Evolutionary conservation across 805 yeast species (phyloP).

Genomic region (Suhomyces vadensis): DNA sequence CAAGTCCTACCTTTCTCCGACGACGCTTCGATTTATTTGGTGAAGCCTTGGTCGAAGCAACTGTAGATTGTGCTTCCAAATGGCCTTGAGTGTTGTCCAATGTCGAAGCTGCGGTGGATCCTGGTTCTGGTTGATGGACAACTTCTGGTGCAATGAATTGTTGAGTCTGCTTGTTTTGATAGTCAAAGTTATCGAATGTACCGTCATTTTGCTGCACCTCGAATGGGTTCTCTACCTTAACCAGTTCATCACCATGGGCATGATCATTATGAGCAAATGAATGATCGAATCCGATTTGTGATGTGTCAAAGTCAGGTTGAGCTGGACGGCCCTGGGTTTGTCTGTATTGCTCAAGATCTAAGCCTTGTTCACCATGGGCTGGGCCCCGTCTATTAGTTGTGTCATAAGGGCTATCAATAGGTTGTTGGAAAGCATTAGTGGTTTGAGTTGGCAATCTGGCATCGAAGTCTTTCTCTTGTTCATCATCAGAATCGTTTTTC

Average conservation of each 20-base stretch:
- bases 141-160: constrained; percentile 16
- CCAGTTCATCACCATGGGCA: too few species aligned
- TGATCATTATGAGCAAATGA: neutral
- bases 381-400: constrained; percentile 22
- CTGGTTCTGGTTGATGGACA: neutral
- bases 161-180: constrained; percentile 23
- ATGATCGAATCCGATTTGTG: constrained; percentile 8
- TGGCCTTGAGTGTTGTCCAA: neutral
- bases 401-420: constrained; percentile 26
- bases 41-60: constrained; percentile 11
- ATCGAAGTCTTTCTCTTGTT: constrained; percentile 20
- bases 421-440: constrained; percentile 27
- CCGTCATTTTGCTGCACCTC: constrained; percentile 10
- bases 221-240: constrained; percentile 10
- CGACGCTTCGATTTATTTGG: constrained; percentile 33
- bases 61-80: neutral
- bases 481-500: constrained; percentile 19
- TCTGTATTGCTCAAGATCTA: constrained; percentile 20
- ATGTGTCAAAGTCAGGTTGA: constrained; percentile 13
- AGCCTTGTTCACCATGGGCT: constrained; percentile 14
- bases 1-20: constrained; percentile 82
- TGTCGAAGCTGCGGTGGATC: neutral
- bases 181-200: constrained; percentile 28
- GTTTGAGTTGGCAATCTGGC: constrained; percentile 33
- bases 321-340: constrained; percentile 17